Evolutionary conservation across 495 filamentous ascomycete genomes (phyloP).

Genomic region (Talaromyces stipitatus): DNA sequence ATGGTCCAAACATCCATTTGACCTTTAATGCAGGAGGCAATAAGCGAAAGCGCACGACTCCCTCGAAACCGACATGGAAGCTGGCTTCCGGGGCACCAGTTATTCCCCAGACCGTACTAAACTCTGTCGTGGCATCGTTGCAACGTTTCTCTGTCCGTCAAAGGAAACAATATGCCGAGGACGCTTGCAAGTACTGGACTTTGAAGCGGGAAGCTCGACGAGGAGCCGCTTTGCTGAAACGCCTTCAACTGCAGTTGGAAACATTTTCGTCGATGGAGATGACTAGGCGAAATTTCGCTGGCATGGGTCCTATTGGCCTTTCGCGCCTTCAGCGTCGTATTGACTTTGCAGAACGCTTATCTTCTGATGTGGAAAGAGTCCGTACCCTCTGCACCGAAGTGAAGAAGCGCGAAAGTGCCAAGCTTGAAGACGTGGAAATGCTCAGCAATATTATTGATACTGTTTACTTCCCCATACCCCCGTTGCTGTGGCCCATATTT

Average conservation of each 20-base stretch:
- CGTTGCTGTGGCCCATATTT: slow-evolving; percentile 69
- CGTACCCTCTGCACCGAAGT: slow-evolving; percentile 58
- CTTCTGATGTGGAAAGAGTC: slow-evolving; percentile 68
- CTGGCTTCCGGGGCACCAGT: slow-evolving; percentile 92
- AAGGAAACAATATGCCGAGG: slow-evolving; percentile 82
- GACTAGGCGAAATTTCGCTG: slow-evolving; percentile 82
- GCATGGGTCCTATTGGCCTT: slow-evolving; percentile 79
- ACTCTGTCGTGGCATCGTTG: slow-evolving; percentile 71
- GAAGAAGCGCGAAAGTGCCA: slow-evolving; percentile 63
- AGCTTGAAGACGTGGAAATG: slow-evolving; percentile 66
- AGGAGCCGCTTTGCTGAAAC: slow-evolving; percentile 84
- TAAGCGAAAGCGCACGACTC: slow-evolving; percentile 61
- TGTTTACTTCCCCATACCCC: slow-evolving; percentile 82
- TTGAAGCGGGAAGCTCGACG: slow-evolving; percentile 88
- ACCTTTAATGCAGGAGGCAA: slow-evolving; percentile 62
- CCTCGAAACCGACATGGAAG: slow-evolving; percentile 76
- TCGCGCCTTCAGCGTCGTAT: slow-evolving; percentile 72
- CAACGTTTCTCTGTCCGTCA: slow-evolving; percentile 74
- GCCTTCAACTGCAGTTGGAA: slow-evolving; percentile 80
- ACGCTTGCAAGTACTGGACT: slow-evolving; percentile 96
- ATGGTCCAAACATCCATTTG: slow-evolving; percentile 30
- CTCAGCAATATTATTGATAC: slow-evolving; percentile 71
- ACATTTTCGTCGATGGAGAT: slow-evolving; percentile 96
- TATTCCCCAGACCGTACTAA: slow-evolving; percentile 77
- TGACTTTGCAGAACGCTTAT: slow-evolving; percentile 73